A percentile compares a stretch with the other conserved stretches of the same genome.
Evolutionary conservation across 139 green algal species (phyloP).

Genomic region (Limnomonas spitsbergensis): DNA sequence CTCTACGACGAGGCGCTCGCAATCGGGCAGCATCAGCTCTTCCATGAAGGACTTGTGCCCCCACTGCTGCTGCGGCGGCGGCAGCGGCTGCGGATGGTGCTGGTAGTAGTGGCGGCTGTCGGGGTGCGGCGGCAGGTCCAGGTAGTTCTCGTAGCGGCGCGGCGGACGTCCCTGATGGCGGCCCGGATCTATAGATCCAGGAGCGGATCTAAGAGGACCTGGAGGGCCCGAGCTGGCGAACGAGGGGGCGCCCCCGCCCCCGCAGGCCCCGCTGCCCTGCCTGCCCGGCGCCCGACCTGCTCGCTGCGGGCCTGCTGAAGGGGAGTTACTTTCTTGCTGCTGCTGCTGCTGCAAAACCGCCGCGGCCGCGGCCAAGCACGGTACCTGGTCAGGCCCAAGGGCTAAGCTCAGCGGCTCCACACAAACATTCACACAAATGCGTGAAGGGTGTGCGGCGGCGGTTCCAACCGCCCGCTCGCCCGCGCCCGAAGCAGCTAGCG

Average conservation of each 20-base stretch:
- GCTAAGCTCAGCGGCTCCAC: not conserved
- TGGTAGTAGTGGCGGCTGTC: not conserved
- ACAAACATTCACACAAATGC: not conserved
- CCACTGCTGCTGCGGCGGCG: constrained; percentile 24
- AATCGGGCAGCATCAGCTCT: constrained; percentile 55
- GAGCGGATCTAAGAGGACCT: no score
- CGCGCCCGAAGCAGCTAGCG: no score
- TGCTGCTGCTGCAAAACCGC: not conserved
- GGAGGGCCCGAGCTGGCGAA: not conserved
- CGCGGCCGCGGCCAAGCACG: not conserved
- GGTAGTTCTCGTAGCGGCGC: not conserved
- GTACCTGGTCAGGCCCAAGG: not conserved
- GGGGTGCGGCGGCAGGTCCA: not conserved
- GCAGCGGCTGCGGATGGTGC: constrained; percentile 6
- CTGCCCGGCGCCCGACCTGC: no score
- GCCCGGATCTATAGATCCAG: no score
- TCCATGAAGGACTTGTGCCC: constrained; percentile 52
- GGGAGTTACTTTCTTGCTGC: not conserved
- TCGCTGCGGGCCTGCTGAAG: not conserved
- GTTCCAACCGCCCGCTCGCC: no score
- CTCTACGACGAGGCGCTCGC: constrained; percentile 45
- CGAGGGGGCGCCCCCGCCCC: not conserved
- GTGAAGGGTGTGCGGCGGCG: not conserved
- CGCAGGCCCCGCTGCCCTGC: not conserved
- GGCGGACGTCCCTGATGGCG: no score